Evolutionary conservation across 495 filamentous ascomycete species (phyloP), one percentile per base, ranked within the genome.

Genomic region (Xylaria curta): DNA sequence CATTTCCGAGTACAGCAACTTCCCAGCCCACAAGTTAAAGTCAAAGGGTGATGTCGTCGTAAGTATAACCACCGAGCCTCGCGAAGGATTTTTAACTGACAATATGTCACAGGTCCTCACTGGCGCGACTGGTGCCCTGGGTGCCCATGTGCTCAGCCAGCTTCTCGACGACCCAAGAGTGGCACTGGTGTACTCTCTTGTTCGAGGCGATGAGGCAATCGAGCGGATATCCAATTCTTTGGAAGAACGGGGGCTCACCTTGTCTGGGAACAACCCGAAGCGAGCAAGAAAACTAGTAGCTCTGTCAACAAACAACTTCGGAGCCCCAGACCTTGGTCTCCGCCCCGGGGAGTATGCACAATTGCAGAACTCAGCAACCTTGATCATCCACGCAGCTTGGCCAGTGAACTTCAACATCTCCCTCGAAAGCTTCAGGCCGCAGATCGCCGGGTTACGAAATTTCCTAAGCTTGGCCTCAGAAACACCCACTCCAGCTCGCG

Each of bases 331-430:
- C 26, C 80, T 90, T 1, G 87, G 86, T 47, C 76, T 90, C 7
- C 71, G 78, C 21, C 47, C 76, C 19, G 58, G 72, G 6, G 74
- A 76, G 21, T 76, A 82, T 21, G 56, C 77, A n/a, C 56, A 79
- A 28, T 81, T 89, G 70, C 78, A 78, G 17, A 62, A 80, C 7
- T 80, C 79, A 0, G 80, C 85, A 4, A 86, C 85, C 3, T 78
- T 84, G 42, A 84, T 89, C 54, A 85, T 89, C 64, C 91, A 92
- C 77, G 84, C 86, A n/a, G 91, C 90, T 46, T 93, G 91, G 91
- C 86, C 88, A 6, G 91, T 92, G 33, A 92, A 92, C 77, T 93
- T 92, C 84, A 90, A 88, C 70, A 81, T 89, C 74, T 81, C 83
- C 6, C 81, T 91, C 1, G 75, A 79, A n/a, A 88, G 85, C 70